Evolutionary conservation across 805 yeast genomes (phyloP).

Genomic region (Metschnikowia similis): DNA sequence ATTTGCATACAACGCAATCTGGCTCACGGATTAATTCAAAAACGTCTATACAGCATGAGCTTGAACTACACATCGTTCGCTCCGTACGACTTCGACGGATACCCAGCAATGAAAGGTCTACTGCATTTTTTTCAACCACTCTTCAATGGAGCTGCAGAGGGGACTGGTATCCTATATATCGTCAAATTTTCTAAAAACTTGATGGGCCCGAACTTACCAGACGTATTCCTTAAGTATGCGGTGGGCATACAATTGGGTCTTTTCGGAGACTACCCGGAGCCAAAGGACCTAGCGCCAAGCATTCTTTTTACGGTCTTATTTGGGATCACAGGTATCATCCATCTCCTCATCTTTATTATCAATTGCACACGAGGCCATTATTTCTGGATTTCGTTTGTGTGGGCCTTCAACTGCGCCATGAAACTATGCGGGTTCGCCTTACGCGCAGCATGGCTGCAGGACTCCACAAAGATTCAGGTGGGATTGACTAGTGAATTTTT

Average conservation of each 20-base stretch:
- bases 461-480: conserved; percentile 11
- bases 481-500: conserved; percentile 19
- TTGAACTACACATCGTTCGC: conserved; percentile 9
- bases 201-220: conserved; percentile 11
- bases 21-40: background rate
- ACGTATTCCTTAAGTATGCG: conserved; percentile 10
- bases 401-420: conserved; percentile 14
- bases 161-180: conserved; percentile 14
- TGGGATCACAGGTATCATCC: conserved; percentile 14
- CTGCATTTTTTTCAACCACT: conserved; percentile 11
- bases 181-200: conserved; percentile 8
- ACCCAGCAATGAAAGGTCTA: conserved; percentile 17
- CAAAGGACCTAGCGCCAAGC: conserved; percentile 17
- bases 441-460: conserved; percentile 16
- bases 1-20: background rate
- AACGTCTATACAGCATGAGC: background rate
- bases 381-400: conserved; percentile 19
- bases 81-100: conserved; percentile 15
- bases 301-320: conserved; percentile 16
- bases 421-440: conserved; percentile 16
- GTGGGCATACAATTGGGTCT: conserved; percentile 16
- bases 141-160: conserved; percentile 13
- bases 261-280: conserved; percentile 19
- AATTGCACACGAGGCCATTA: conserved; percentile 20
- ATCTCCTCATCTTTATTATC: conserved; percentile 14